These are phyloP conservation scores for Skeletonema costatum DNA, from an alignment of 108 stramenopile genomes.

Conservation along the genomic window DNA sequence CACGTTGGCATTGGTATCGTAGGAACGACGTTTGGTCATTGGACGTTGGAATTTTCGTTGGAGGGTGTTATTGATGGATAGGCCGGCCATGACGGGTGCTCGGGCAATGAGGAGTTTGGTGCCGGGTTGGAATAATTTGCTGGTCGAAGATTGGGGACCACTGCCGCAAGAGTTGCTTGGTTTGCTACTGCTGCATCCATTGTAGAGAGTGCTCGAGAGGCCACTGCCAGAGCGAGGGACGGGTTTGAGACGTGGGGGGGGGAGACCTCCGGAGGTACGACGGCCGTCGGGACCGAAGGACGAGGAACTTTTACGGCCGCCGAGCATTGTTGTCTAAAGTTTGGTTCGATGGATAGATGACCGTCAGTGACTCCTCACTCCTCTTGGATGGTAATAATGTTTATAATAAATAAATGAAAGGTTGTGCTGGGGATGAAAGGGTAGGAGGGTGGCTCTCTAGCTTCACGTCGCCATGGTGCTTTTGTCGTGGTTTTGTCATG, in stretches of 20 bases:
- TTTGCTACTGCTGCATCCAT: not conserved
- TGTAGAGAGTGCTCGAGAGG: conserved; percentile 9
- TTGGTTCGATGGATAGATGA: not conserved
- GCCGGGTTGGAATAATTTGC: conserved; percentile 53
- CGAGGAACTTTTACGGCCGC: conserved; percentile 36
- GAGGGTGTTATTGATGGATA: conserved; percentile 44
- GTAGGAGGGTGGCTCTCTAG: not conserved
- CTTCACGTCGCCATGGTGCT: no score
- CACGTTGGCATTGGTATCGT: conserved; percentile 62
- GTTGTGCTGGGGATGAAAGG: not conserved
- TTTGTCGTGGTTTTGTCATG: no score
- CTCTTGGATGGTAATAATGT: not conserved
- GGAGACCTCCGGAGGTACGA: conserved; percentile 24
- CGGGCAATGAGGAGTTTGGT: conserved; percentile 51
- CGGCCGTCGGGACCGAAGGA: conserved; percentile 62
- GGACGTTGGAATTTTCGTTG: conserved; percentile 81
- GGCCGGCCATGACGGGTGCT: conserved; percentile 67
- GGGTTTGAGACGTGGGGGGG: conserved; percentile 20
- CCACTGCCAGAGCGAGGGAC: conserved; percentile 30
- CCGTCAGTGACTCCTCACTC: not conserved
- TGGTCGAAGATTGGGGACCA: not conserved
- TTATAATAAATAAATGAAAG: not conserved
- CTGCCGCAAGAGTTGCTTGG: not conserved
- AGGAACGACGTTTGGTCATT: conserved; percentile 75
- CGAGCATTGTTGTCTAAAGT: conserved; percentile 17